Base-by-base conservation (phyloP, 202 grass and related monocot genomes). In the Panicum virgatum region DNA sequence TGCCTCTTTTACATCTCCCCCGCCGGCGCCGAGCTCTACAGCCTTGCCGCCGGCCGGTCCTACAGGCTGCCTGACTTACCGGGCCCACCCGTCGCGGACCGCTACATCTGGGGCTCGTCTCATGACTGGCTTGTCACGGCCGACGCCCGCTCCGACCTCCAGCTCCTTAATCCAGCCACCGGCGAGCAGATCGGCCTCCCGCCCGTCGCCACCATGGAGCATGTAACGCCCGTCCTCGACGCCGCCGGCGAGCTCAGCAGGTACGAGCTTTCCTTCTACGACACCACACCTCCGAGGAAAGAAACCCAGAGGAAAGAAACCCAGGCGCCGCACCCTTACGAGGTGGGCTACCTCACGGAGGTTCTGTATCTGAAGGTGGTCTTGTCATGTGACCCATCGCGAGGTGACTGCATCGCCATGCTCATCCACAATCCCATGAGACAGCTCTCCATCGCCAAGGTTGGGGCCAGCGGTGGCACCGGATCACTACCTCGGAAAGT, bases 121-220 rank as follows among this genome's bases (percentile, higher is more conserved):
- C 52, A 82, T 14, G 72, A 73, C 8, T 88, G 69, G 78, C 39
- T 83, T 3, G 62, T 83, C 45, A 83, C 72, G 15, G 39, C 59
- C 4, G 79, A 62, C 23, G 40, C 23, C 23, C 0, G 43, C 23
- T 70, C 66, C 5, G 66, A 70, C 12, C 66, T 70, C 43, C 62
- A 70, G 1, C 52, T 87, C 36, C 80, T 83, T 39, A 83, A 87
- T 5, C 79, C 79, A 1, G 62, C 51, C 66, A 76, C 62, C 7
- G 71, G 72, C 36, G 71, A 80, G 8, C 50, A 69, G 79, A 11
- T 87, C n/a, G 22, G 10, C 27, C 85, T 87, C 30, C 85, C 85
- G 18, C 15, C 43, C 9, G 9, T 74, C 57, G 58, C 37, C 5
- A 74, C 50, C 34, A 36, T 75, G 14, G 57, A 71, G 10, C 58